Conservation (phyloP, 78 protist genomes). For the Protostelium mycophagum region DNA sequence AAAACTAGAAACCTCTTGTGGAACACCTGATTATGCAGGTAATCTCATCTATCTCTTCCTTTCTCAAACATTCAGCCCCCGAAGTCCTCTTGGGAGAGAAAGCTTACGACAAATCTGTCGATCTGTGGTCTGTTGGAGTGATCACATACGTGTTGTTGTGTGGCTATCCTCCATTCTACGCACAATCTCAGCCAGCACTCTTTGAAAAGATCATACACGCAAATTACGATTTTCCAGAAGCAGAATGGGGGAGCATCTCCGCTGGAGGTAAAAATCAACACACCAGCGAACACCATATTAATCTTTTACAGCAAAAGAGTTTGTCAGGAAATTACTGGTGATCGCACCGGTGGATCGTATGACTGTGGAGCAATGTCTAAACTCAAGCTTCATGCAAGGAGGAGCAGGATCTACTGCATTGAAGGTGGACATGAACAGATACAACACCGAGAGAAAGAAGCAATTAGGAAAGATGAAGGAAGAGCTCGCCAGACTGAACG, state of each 20-base stretch:
- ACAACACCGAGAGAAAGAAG: not conserved
- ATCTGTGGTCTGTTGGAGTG: slow-evolving; percentile 70
- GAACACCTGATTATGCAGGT: slow-evolving; percentile 67
- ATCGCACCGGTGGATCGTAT: not conserved
- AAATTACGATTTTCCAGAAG: slow-evolving; percentile 69
- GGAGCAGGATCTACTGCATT: not conserved
- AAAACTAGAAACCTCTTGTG: slow-evolving; percentile 61
- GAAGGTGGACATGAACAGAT: not conserved
- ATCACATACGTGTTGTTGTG: slow-evolving; percentile 65
- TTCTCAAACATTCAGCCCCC: slow-evolving; percentile 32
- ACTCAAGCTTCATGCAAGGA: slow-evolving; percentile 19
- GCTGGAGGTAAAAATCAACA: not conserved
- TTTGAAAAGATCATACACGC: slow-evolving; percentile 61
- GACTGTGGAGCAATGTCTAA: slow-evolving; percentile 46
- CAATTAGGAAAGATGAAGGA: not conserved
- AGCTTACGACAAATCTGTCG: slow-evolving; percentile 59
- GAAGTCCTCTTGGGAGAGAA: slow-evolving; percentile 62
- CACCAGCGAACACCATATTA: not conserved
- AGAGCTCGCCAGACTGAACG: not conserved
- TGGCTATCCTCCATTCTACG: slow-evolving; percentile 78
- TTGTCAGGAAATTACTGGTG: not conserved
- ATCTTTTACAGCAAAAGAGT: not conserved
- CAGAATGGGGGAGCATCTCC: slow-evolving; percentile 65
- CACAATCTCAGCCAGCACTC: slow-evolving; percentile 36
- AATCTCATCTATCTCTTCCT: not conserved